Percentiles rank a stretch among this genome's conserved stretches.
These are phyloP conservation scores for Penicillium sp. DNA, from an alignment of 2,329 filamentous ascomycete genomes.

Conservation along the genomic window DNA sequence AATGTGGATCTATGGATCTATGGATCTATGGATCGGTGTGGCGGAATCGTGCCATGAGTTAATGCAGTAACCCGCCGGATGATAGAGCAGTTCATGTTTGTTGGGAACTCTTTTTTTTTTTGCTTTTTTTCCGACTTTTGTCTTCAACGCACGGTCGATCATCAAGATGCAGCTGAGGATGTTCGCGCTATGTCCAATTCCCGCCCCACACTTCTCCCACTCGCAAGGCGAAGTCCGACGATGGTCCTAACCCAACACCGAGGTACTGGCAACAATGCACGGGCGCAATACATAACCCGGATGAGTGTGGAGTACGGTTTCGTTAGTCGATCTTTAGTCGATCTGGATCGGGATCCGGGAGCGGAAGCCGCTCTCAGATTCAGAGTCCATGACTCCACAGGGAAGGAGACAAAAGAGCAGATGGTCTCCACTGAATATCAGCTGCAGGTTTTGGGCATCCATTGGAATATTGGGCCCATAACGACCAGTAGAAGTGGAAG, in stretches of 20 bases:
- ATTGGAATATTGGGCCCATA: background rate
- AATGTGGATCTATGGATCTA: background rate
- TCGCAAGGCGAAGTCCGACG: background rate
- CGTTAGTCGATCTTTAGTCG: conserved; percentile 9
- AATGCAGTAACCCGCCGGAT: conserved; percentile 1
- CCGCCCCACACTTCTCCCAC: background rate
- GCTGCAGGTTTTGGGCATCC: conserved; percentile 4
- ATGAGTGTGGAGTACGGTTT: conserved; percentile 4
- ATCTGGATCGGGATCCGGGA: conserved; percentile 7
- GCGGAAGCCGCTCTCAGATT: background rate
- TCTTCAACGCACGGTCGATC: conserved; percentile 10
- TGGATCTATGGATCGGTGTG: no score
- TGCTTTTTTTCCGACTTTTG: conserved; percentile 3
- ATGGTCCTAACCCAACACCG: background rate
- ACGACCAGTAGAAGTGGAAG: background rate
- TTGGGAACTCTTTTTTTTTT: background rate
- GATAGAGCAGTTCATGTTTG: background rate
- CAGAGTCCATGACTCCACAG: background rate
- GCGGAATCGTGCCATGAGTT: conserved; percentile 3
- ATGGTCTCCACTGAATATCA: background rate
- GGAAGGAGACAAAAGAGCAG: background rate
- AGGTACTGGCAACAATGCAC: background rate
- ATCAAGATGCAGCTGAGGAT: conserved; percentile 12
- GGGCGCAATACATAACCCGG: background rate
- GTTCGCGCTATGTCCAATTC: background rate